Evolutionary conservation across 805 yeast genomes (phyloP), one percentile per base, ranked within the genome.

Genomic region (Lipomyces yamanashiensis): DNA sequence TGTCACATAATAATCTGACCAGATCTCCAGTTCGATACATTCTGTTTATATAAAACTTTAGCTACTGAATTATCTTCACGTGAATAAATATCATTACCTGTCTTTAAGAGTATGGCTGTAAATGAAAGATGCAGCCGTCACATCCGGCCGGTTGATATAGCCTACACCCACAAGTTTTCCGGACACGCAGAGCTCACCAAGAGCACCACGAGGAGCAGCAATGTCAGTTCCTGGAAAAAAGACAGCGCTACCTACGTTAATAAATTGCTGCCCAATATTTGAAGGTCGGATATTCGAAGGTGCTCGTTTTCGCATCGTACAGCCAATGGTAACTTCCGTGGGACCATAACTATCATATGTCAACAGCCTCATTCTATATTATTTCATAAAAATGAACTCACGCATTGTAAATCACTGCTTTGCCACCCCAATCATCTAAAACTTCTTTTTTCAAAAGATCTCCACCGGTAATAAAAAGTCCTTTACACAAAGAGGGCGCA

Each of bases 111-210:
- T n/a, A 1, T 50, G 49, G 23, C 60, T 37, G 48, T 36, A 19
- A 21, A 44, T 21, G 36, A 73, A 73, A 6, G 57, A 33, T 21
- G 58, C 58, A 0, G 61, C 53, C 0, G 75, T 73, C 1, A 64
- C 65, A 9, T 68, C 72, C 0, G 66, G 68, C 1, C 66, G 64
- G 40, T 71, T 67, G 9, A 73, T 49, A 54, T 73, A 73, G 1
- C 76, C 74, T 13, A 44, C 21, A 10, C 74, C 76, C 2, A 73
- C 74, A 41, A 72, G 71, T 17, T 60, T 54, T 1, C 76, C 76
- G n/a, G 70, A 67, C 34, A 70, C 71, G 40, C 73, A 73, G 7
- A 73, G 61, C 52, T 73, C 74, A 7, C 76, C 76, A 12, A 70
- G 37, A n/a, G 67, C 71, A 2, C 74, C 75, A 2, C 61, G 55